Evolutionary conservation across 2,329 filamentous ascomycete genomes (phyloP).

Genomic region (Epichloe gansuensis): DNA sequence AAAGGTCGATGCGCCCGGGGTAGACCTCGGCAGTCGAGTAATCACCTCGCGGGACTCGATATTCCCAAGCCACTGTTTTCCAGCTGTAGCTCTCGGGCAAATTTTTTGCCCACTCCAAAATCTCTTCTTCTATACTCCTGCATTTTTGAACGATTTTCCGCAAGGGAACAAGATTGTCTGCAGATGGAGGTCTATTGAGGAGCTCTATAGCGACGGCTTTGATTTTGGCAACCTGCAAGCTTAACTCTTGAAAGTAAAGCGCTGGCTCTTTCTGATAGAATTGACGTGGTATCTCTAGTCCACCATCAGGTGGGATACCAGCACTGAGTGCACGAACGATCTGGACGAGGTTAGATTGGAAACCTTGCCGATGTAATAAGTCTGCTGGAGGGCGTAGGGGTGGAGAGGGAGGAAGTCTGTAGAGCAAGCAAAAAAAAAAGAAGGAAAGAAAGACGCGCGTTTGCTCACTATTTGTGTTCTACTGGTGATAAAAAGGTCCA

Average conservation of each 20-base stretch:
- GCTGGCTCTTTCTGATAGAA: not conserved
- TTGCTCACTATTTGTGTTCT: not conserved
- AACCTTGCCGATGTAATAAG: too few relatives aligned
- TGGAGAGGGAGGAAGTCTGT: too few relatives aligned
- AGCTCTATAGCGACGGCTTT: not conserved
- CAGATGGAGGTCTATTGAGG: not conserved
- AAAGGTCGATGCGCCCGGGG: not conserved
- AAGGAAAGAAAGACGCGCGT: too few relatives aligned
- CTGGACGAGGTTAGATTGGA: not conserved
- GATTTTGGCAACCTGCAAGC: not conserved
- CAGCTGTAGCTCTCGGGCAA: not conserved
- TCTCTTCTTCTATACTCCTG: not conserved
- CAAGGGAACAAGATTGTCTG: not conserved
- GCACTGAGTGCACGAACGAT: not conserved
- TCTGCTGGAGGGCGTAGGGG: too few relatives aligned
- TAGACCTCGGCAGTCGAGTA: not conserved
- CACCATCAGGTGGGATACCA: not conserved
- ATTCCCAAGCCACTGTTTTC: not conserved
- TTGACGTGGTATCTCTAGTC: not conserved
- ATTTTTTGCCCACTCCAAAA: not conserved
- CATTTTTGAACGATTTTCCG: not conserved
- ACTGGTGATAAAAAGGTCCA: not conserved
- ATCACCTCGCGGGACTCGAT: not conserved
- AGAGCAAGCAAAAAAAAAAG: too few relatives aligned
- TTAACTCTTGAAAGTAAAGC: not conserved